A percentile compares a stretch with the other conserved stretches of the same genome.
Evolutionary conservation across 169 alveolate species (phyloP).

Genomic region (Cryptosporidium parvum): DNA sequence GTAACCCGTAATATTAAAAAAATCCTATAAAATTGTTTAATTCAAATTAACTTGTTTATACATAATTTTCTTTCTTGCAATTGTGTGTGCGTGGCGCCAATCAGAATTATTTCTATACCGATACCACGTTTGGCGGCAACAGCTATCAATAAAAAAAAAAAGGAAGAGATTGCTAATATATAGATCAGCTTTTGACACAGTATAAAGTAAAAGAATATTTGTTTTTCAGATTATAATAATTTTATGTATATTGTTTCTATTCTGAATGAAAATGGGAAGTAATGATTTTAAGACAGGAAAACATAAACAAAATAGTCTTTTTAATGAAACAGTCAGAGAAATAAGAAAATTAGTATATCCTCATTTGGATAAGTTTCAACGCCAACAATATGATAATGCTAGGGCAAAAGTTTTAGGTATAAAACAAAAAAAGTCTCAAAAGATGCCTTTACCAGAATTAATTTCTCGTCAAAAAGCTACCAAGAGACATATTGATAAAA

Average conservation of each 20-base stretch:
- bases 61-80: background rate
- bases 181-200: background rate
- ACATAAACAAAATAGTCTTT: slow-evolving; percentile 8
- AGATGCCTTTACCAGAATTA: slow-evolving; percentile 71
- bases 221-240: background rate
- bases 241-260: background rate
- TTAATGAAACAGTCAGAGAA: slow-evolving; percentile 65
- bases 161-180: background rate
- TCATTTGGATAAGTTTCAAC: slow-evolving; percentile 71
- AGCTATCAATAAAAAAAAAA: background rate
- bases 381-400: slow-evolving; percentile 57
- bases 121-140: slow-evolving; percentile 8
- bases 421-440: slow-evolving; percentile 52
- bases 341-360: slow-evolving; percentile 72
- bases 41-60: background rate
- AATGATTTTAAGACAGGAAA: background rate
- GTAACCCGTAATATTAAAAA: background rate
- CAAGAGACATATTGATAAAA: slow-evolving; percentile 57
- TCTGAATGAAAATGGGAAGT: background rate
- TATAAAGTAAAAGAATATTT: background rate
- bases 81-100: background rate
- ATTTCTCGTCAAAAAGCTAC: slow-evolving; percentile 67
- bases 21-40: background rate
- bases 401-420: slow-evolving; percentile 65
- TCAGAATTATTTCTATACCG: background rate